Conservation (phyloP, 73 alveolate species). For the Paramecium sexaurelia region DNA sequence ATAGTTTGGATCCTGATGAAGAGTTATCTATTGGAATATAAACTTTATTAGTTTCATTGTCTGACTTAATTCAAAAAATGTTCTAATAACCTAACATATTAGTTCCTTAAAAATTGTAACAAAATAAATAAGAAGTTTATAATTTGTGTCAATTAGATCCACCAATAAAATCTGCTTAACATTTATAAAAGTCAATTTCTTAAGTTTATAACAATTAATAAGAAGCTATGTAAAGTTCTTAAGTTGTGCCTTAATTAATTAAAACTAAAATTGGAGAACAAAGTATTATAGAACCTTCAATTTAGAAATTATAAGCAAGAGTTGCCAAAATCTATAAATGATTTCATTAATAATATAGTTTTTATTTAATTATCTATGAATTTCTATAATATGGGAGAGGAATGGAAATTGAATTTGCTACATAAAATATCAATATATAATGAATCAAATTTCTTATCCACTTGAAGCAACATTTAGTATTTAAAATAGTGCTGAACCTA, state of each 20-base stretch:
- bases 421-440: background rate
- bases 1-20: background rate
- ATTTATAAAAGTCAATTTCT: background rate
- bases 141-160: background rate
- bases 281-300: background rate
- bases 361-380: background rate
- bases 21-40: background rate
- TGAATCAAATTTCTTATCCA: background rate
- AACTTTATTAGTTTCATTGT: background rate
- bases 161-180: background rate
- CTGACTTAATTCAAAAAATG: background rate
- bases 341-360: background rate
- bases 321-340: background rate
- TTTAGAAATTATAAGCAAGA: background rate
- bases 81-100: background rate
- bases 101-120: background rate
- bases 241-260: background rate
- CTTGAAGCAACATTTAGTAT: constrained; percentile 69
- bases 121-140: background rate
- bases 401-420: background rate
- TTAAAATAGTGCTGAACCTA: constrained; percentile 85
- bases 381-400: background rate
- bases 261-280: background rate
- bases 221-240: background rate
- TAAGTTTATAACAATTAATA: background rate